A percentile compares a stretch with the other conserved stretches of the same genome.
Evolutionary conservation across 208 protist genomes (phyloP).

Genomic region (Phytomonas sp.): DNA sequence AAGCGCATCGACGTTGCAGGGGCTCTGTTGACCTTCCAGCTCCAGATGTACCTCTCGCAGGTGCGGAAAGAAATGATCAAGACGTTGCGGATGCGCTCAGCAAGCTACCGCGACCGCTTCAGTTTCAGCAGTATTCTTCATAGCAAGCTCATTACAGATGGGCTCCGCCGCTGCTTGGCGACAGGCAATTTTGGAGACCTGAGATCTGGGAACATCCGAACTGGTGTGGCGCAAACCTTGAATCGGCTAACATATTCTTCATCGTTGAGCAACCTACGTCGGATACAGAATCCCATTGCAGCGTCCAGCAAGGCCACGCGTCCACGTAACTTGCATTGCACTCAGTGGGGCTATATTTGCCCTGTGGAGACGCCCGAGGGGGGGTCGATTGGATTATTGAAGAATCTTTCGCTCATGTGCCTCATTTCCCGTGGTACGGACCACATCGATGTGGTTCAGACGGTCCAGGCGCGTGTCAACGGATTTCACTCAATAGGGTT

Average conservation of each 20-base stretch:
- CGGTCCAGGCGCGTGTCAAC: conserved; percentile 55
- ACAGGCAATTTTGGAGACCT: conserved; percentile 98
- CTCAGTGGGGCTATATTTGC: conserved; percentile 99
- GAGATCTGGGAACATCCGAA: conserved; percentile 96
- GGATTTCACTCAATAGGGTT: conserved; percentile 72
- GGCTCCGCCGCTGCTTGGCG: conserved; percentile 94
- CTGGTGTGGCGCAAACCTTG: conserved; percentile 95
- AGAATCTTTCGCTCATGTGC: conserved; percentile 98
- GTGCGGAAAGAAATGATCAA: conserved; percentile 97
- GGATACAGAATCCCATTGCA: conserved; percentile 98
- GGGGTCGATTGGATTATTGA: conserved; percentile 98
- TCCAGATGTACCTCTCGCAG: conserved; percentile 95
- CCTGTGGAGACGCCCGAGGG: conserved; percentile 99
- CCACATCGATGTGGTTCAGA: conserved; percentile 70
- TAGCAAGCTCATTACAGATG: conserved; percentile 94
- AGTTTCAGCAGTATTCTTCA: conserved; percentile 88
- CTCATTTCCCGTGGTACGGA: conserved; percentile 97
- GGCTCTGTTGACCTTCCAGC: conserved; percentile 91
- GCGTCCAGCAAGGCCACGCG: conserved; percentile 98
- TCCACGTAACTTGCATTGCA: conserved; percentile 93
- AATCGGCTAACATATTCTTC: conserved; percentile 97
- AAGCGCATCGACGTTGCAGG: conserved; percentile 98
- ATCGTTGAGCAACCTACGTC: conserved; percentile 96
- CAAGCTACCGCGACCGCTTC: conserved; percentile 39
- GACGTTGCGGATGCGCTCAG: conserved; percentile 66